Conservation (phyloP, 1,139 yeast species). For the Saccharomyces uvarum region DNA sequence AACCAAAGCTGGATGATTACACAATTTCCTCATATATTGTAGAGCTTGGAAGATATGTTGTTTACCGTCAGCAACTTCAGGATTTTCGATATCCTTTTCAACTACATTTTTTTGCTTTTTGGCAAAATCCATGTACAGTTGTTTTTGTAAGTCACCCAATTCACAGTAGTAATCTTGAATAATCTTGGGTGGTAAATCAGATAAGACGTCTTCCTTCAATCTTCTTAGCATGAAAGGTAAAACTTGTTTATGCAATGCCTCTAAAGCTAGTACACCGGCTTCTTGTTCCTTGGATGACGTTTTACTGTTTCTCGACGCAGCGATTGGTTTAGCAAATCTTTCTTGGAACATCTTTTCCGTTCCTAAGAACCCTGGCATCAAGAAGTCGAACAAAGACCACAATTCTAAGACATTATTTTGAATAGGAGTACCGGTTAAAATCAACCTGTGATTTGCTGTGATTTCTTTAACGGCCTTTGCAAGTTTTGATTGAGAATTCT, state of each 20-base stretch:
- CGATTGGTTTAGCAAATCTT: constrained; percentile 93
- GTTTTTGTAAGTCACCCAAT: constrained; percentile 80
- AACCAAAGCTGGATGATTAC: constrained; percentile 96
- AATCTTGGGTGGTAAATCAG: constrained; percentile 95
- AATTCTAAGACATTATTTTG: constrained; percentile 93
- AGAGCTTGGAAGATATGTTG: constrained; percentile 96
- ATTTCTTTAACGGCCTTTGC: constrained; percentile 81
- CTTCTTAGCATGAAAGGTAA: constrained; percentile 94
- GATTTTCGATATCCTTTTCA: constrained; percentile 49
- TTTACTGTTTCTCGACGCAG: constrained; percentile 85
- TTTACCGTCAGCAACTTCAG: constrained; percentile 45
- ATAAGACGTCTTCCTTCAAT: constrained; percentile 88
- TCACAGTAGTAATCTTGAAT: constrained; percentile 98
- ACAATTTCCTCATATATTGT: constrained; percentile 93
- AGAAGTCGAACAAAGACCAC: constrained; percentile 94
- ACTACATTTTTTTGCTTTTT: constrained; percentile 72
- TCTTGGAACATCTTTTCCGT: constrained; percentile 92
- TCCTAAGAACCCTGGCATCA: constrained; percentile 98
- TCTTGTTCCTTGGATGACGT: constrained; percentile 93
- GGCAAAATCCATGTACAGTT: constrained; percentile 85
- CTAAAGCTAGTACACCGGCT: constrained; percentile 92
- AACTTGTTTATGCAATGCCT: constrained; percentile 92
- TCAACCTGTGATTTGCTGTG: constrained; percentile 79
- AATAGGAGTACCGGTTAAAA: constrained; percentile 94
- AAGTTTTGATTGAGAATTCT: constrained; percentile 80